A percentile compares a stretch with the other conserved stretches of the same genome.
phyloP scores from a whole-genome alignment of 179 eudicot species.

The Patellifolia procumbens region DNA sequence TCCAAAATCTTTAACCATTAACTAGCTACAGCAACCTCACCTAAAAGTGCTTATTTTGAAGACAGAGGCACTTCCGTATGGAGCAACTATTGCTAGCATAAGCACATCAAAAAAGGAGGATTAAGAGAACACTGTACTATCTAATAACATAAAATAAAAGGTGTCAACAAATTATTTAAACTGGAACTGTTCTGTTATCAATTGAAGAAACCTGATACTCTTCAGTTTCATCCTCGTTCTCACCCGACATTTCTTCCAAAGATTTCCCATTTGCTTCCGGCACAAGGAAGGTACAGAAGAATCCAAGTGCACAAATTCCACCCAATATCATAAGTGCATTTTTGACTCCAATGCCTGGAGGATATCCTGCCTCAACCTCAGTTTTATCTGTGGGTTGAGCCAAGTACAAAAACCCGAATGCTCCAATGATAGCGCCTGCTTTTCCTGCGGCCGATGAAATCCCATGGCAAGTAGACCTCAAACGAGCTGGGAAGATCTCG shows the following conservation, averaged over 20 bases:
- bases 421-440: conserved; percentile 29
- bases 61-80: not conserved
- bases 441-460: conserved; percentile 31
- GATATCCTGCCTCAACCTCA: conserved; percentile 27
- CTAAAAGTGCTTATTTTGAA: conserved; percentile 1
- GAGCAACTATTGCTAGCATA: not conserved
- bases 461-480: conserved; percentile 33
- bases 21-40: not conserved
- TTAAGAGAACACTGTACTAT: not conserved
- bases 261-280: conserved; percentile 30
- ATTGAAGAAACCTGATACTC: not conserved
- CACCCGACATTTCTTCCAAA: conserved; percentile 31
- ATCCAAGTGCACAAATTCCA: conserved; percentile 21
- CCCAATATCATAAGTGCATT: conserved; percentile 22
- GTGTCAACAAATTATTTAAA: not conserved
- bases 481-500: conserved; percentile 31
- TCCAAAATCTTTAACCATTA: conserved; percentile 1
- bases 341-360: conserved; percentile 26
- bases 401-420: conserved; percentile 31
- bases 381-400: conserved; percentile 19
- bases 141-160: conserved; percentile 2
- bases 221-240: conserved; percentile 13
- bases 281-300: conserved; percentile 27
- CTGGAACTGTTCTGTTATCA: conserved; percentile 23
- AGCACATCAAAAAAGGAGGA: not conserved